Base-by-base conservation (phyloP, 305 asterid genomes). In the Coffea humblotiana region DNA sequence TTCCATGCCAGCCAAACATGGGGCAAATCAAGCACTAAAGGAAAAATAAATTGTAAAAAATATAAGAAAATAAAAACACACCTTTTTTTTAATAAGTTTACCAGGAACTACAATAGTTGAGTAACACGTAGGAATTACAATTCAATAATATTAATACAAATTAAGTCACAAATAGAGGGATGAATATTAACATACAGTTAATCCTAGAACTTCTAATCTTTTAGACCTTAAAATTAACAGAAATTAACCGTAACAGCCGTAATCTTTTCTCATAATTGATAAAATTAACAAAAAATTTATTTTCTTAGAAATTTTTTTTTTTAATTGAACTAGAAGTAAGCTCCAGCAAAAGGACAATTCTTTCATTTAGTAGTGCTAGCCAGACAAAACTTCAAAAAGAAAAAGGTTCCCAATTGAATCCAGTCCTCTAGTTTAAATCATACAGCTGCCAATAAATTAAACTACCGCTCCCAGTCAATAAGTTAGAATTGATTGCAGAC, bases 1-100 rank as follows among this genome's bases (percentile, higher is more conserved):
- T 83, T 83, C 83, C 58, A 15, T 71, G 58, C 75, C n/a, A 54
- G 47, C 76, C 81, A 69, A 40, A 78, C 70, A 78, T 68, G 45
- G 56, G 35, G 78, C 68, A 71, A 76, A 77, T 54, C 73, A 51
- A 83, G 64, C 13, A 73, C 35, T 27, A 21, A 61, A 37, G 12
- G 2, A n/a, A 48, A 48, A 13, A 40, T 18, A 68, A 32, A 66
- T 3, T 29, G 47, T 8, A 43, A 70, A 23, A 51, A 32, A 48
- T 25, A 32, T 52, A 37, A 45, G 2, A 23, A 60, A 75, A 58
- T 9, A 45, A 40, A 60, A 60, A n/a, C 18, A 56, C 19, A 73
- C 6, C 11, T 40, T 5, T 40, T 2, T 40, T 40, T 40, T 40
- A 3, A 5, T 40, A 2, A 37, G 43, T 2, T 37, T 37, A 37